Evolutionary conservation across 192 early-diverging fungal genomes (phyloP).

Genomic region (Entomortierella parvispora): DNA sequence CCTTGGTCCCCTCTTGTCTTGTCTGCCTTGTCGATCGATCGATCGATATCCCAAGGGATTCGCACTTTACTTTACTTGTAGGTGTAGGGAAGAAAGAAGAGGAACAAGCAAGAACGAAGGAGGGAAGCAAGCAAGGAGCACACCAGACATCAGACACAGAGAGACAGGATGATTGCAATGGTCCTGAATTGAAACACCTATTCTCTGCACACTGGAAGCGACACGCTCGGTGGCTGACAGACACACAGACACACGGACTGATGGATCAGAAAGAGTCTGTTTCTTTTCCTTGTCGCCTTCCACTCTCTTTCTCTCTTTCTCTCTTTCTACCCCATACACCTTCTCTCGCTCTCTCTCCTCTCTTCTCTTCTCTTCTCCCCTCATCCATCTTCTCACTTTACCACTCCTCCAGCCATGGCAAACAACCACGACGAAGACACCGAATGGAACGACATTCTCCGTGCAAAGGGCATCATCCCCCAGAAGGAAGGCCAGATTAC

Average conservation of each 20-base stretch:
- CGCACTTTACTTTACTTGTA: too few relatives aligned
- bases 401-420: constrained; percentile 12
- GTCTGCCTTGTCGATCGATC: too few relatives aligned
- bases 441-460: constrained; percentile 96
- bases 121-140: not conserved
- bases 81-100: not conserved
- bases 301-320: not conserved
- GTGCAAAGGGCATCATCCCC: constrained; percentile 90
- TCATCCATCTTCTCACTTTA: not conserved
- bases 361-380: not conserved
- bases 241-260: not conserved
- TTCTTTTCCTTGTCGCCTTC: not conserved
- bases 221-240: not conserved
- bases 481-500: constrained; percentile 74
- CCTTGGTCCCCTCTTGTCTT: too few relatives aligned
- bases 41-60: too few relatives aligned
- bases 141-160: not conserved
- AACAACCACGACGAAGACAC: constrained; percentile 74
- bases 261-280: not conserved
- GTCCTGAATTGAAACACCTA: not conserved
- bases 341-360: not conserved
- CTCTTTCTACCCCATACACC: not conserved
- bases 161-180: not conserved
- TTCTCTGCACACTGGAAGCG: too few relatives aligned
- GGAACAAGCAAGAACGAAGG: not conserved